Conservation (phyloP, 108 stramenopile species). For the Nitzschia sp. region DNA sequence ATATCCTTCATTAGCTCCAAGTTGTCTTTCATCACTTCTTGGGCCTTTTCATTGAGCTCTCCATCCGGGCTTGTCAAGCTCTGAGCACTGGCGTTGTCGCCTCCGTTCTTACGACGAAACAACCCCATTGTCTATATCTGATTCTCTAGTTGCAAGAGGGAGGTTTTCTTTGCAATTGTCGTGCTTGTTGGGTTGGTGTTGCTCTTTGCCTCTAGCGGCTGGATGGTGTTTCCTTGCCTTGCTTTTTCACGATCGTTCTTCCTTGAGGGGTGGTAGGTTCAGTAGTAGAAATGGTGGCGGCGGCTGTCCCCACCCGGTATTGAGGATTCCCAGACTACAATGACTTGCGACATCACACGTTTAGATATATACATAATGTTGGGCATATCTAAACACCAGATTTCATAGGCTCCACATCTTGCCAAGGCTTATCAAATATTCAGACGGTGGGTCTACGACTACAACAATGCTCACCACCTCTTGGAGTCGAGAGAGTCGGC, state of each 20-base stretch:
- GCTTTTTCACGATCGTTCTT: neutral
- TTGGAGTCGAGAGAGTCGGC: too few species aligned
- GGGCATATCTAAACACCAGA: too few species aligned
- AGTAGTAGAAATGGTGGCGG: too few species aligned
- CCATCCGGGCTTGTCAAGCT: neutral
- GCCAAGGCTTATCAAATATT: too few species aligned
- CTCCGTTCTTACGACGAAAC: conserved; percentile 19
- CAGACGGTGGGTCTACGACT: too few species aligned
- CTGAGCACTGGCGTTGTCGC: conserved; percentile 5
- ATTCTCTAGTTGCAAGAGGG: neutral
- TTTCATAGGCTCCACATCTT: too few species aligned
- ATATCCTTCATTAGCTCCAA: conserved; percentile 49
- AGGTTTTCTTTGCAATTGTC: neutral
- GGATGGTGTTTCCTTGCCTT: neutral
- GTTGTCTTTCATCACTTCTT: conserved; percentile 52
- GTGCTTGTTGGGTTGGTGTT: conserved; percentile 3
- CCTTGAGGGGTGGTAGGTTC: neutral
- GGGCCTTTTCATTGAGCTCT: conserved; percentile 32
- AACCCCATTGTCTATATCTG: conserved; percentile 12
- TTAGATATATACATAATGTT: too few species aligned
- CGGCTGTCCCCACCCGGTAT: too few species aligned
- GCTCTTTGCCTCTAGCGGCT: neutral
- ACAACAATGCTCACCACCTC: too few species aligned
- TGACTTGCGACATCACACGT: too few species aligned
- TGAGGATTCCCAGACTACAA: too few species aligned